A percentile compares a stretch with the other conserved stretches of the same genome.
phyloP scores from a whole-genome alignment of 768 basidiomycete species.

The Gloeopeniophorella convolvens region DNA sequence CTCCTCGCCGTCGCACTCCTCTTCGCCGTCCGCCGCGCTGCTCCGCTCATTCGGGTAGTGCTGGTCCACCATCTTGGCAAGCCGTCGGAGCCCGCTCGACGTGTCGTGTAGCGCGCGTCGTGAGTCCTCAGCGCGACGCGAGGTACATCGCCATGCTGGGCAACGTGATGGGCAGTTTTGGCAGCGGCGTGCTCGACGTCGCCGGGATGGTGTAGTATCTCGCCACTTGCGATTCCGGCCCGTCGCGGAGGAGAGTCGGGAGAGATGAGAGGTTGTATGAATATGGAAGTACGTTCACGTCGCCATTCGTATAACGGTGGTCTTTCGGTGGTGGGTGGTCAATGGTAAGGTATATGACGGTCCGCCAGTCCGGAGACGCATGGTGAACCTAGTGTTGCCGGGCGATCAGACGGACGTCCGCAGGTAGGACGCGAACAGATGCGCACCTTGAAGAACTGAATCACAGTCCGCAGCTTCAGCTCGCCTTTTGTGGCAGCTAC shows the following conservation, averaged over 20 bases:
- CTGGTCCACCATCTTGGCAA: slow-evolving; percentile 61
- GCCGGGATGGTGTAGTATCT: slow-evolving; percentile 69
- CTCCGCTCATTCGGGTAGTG: slow-evolving; percentile 52
- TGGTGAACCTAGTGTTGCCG: slow-evolving; percentile 59
- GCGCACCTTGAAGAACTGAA: slow-evolving; percentile 71
- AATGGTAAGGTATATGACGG: slow-evolving; percentile 70
- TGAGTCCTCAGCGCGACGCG: slow-evolving; percentile 63
- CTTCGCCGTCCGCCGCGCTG: slow-evolving; percentile 29
- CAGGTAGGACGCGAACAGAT: neutral
- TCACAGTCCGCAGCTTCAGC: slow-evolving; percentile 60
- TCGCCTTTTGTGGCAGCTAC: slow-evolving; percentile 49
- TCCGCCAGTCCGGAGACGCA: slow-evolving; percentile 58
- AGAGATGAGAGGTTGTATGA: slow-evolving; percentile 57
- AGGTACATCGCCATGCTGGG: slow-evolving; percentile 73
- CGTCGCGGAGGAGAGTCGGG: slow-evolving; percentile 58
- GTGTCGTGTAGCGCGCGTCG: slow-evolving; percentile 53
- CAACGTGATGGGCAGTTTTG: slow-evolving; percentile 66
- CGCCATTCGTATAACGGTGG: slow-evolving; percentile 43
- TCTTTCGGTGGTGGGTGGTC: slow-evolving; percentile 56
- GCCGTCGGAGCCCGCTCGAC: slow-evolving; percentile 53
- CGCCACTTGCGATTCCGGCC: slow-evolving; percentile 53
- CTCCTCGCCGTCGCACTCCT: slow-evolving; percentile 44
- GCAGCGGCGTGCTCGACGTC: slow-evolving; percentile 52
- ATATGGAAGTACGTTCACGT: slow-evolving; percentile 64
- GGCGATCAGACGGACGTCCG: slow-evolving; percentile 8